These are phyloP conservation scores for Ceratobasidium sp. DNA, from an alignment of 1,284 basidiomycete species.

Conservation along the genomic window DNA sequence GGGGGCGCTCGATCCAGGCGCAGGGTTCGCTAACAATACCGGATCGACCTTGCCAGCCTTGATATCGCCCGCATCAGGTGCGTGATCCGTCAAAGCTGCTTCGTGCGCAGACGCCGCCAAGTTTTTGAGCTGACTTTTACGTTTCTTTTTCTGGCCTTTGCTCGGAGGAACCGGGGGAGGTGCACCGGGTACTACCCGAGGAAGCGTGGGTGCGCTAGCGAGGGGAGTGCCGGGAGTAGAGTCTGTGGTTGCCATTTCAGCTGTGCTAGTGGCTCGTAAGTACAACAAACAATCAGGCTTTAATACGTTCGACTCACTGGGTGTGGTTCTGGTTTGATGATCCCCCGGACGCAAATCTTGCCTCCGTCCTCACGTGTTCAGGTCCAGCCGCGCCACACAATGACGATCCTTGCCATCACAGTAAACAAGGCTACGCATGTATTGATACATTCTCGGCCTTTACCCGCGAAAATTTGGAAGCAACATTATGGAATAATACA, in stretches of 20 bases:
- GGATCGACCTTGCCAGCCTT: slow-evolving; percentile 56
- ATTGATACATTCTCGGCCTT: too few relatives aligned
- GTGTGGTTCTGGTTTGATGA: slow-evolving; percentile 1
- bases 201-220: slow-evolving; percentile 43
- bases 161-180: slow-evolving; percentile 66
- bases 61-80: slow-evolving; percentile 50
- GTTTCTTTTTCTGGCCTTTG: slow-evolving; percentile 71
- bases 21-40: slow-evolving; percentile 17
- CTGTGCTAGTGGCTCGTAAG: neutral
- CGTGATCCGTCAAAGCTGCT: slow-evolving; percentile 16
- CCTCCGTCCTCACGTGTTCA: slow-evolving; percentile 1
- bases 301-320: neutral
- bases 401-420: too few relatives aligned
- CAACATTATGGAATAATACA: too few relatives aligned
- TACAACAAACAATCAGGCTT: neutral
- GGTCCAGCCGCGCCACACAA: too few relatives aligned
- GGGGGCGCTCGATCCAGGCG: slow-evolving; percentile 59
- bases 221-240: too few relatives aligned
- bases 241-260: slow-evolving; percentile 20
- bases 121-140: slow-evolving; percentile 60
- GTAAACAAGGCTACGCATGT: too few relatives aligned
- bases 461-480: too few relatives aligned
- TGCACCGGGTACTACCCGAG: slow-evolving; percentile 76
- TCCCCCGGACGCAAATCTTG: neutral
- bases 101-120: slow-evolving; percentile 52